phyloP scores from a whole-genome alignment of 805 yeast genomes.

The Yarrowia bubula region DNA sequence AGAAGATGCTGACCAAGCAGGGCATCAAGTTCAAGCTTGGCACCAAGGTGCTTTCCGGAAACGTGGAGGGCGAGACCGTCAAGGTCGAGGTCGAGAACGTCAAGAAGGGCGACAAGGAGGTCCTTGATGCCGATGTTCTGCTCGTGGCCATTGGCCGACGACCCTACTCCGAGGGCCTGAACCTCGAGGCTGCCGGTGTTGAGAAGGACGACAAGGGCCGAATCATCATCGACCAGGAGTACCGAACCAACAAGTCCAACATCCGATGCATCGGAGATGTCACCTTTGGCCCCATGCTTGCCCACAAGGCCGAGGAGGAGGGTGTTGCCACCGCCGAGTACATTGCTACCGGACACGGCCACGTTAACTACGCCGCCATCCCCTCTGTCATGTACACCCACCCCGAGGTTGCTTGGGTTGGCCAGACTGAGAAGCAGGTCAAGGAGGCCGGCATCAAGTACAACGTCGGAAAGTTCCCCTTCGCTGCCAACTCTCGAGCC shows the following conservation, averaged over 20 bases:
- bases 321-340: conserved; percentile 98
- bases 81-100: conserved; percentile 84
- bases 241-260: conserved; percentile 86
- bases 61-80: conserved; percentile 84
- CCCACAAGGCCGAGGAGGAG: conserved; percentile 99
- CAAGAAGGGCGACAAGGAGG: conserved; percentile 77
- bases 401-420: conserved; percentile 99
- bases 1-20: conserved; percentile 88
- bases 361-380: conserved; percentile 95
- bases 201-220: conserved; percentile 92
- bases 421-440: conserved; percentile 91
- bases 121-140: conserved; percentile 84
- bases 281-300: conserved; percentile 98
- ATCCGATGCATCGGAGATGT: conserved; percentile 98
- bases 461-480: conserved; percentile 97
- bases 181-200: conserved; percentile 83
- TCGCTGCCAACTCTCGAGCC: conserved; percentile 98
- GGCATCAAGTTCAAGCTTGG: conserved; percentile 90
- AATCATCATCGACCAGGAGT: conserved; percentile 89
- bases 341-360: conserved; percentile 92
- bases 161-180: conserved; percentile 88
- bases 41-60: conserved; percentile 86
- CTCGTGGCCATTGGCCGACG: conserved; percentile 98
- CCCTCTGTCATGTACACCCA: conserved; percentile 99
- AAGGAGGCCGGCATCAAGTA: conserved; percentile 88